Evolutionary conservation across 441 rosid species (phyloP).

Genomic region (Euphorbia schlechtendalii): DNA sequence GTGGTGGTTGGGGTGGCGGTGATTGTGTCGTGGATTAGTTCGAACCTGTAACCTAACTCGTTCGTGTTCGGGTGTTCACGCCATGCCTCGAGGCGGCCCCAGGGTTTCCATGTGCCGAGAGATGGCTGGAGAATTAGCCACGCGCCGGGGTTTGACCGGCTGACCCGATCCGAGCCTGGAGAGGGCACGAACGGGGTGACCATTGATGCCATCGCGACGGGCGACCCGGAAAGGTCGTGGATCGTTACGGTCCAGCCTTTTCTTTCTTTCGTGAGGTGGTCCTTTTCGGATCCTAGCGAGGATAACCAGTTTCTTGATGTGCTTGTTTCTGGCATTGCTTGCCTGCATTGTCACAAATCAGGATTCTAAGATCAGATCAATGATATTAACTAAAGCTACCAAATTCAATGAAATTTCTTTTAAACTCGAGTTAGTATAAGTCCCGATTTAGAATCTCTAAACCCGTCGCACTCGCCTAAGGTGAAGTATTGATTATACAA

Average conservation of each 20-base stretch:
- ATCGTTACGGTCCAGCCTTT: conserved; percentile 88
- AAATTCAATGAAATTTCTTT: too few relatives aligned
- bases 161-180: conserved; percentile 70
- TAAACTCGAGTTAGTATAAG: too few relatives aligned
- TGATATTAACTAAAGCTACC: too few relatives aligned
- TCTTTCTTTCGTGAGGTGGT: conserved; percentile 50
- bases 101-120: conserved; percentile 79
- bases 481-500: too few relatives aligned
- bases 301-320: conserved; percentile 55
- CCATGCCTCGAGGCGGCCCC: conserved; percentile 95
- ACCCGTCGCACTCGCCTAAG: too few relatives aligned
- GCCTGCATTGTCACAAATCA: conserved; percentile 30
- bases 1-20: conserved; percentile 33
- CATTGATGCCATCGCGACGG: conserved; percentile 94
- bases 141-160: conserved; percentile 75
- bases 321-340: conserved; percentile 44
- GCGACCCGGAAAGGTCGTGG: conserved; percentile 92
- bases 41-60: conserved; percentile 62
- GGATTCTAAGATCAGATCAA: not conserved
- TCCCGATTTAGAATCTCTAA: too few relatives aligned
- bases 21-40: conserved; percentile 49
- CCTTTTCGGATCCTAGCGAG: conserved; percentile 44
- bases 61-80: conserved; percentile 45
- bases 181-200: conserved; percentile 95
- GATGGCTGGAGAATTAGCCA: conserved; percentile 82